phyloP scores from a whole-genome alignment of 768 basidiomycete genomes.

The Floccularia luteovirens region DNA sequence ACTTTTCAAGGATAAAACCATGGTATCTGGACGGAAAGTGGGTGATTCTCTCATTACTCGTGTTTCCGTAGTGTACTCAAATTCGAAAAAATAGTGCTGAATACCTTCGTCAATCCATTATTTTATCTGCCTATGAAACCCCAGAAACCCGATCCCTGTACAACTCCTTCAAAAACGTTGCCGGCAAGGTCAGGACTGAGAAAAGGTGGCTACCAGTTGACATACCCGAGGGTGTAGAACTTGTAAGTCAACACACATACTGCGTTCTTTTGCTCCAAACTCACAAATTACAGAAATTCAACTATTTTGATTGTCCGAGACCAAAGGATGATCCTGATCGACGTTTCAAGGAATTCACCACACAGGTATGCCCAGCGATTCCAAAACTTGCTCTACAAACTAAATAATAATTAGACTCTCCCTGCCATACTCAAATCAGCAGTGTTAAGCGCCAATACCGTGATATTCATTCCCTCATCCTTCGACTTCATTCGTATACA shows the following conservation, averaged over 20 bases:
- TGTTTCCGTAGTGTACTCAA: background rate
- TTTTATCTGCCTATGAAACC: constrained; percentile 83
- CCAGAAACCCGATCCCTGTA: constrained; percentile 82
- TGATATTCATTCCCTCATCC: constrained; percentile 88
- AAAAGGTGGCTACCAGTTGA: constrained; percentile 64
- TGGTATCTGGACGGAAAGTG: constrained; percentile 97
- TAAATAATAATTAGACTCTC: constrained; percentile 44
- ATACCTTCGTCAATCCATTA: constrained; percentile 84
- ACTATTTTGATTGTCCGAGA: constrained; percentile 63
- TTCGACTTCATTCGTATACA: constrained; percentile 94
- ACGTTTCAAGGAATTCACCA: constrained; percentile 82
- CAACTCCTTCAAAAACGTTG: constrained; percentile 74
- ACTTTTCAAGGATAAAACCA: constrained; percentile 95
- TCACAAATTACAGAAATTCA: constrained; percentile 46
- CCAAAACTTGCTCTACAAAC: background rate
- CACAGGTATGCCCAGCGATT: constrained; percentile 43
- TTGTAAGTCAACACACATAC: constrained; percentile 34
- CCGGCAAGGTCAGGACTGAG: constrained; percentile 73
- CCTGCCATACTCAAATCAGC: constrained; percentile 86
- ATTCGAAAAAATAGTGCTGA: constrained; percentile 46
- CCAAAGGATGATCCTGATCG: constrained; percentile 79
- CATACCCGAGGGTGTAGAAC: constrained; percentile 79
- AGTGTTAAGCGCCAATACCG: constrained; percentile 83
- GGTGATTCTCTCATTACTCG: background rate
- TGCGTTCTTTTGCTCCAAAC: background rate